Percentiles rank a stretch among this genome's conserved stretches.
Conservation (phyloP, 805 yeast species). For the Nakazawaea peltata region DNA sequence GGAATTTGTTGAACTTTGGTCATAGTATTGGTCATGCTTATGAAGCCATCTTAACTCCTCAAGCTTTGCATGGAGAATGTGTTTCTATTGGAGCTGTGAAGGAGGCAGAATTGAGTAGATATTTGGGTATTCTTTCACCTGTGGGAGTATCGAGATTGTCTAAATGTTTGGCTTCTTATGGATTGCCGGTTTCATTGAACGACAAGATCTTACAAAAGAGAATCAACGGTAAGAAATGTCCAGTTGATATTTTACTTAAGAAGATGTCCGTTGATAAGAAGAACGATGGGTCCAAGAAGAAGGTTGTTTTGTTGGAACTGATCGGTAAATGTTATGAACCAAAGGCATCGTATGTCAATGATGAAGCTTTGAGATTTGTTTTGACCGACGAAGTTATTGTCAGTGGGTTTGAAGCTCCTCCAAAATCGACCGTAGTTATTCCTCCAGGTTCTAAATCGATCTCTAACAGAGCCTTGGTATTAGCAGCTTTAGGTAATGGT, state of each 20-base stretch:
- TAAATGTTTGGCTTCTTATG: constrained; percentile 77
- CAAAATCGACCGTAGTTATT: constrained; percentile 37
- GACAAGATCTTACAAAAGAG: constrained; percentile 68
- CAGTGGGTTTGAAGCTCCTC: constrained; percentile 38
- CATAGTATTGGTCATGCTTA: constrained; percentile 98
- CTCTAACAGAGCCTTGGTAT: constrained; percentile 86
- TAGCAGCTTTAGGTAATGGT: constrained; percentile 90
- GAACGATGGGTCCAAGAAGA: constrained; percentile 87
- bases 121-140: constrained; percentile 80
- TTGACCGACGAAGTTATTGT: constrained; percentile 78
- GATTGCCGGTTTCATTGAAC: constrained; percentile 71
- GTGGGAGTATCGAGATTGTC: constrained; percentile 88
- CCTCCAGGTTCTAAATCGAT: constrained; percentile 99
- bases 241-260: constrained; percentile 63
- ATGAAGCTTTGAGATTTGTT: constrained; percentile 72
- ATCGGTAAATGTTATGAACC: constrained; percentile 89
- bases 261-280: constrained; percentile 96
- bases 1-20: constrained; percentile 91
- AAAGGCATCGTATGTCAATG: constrained; percentile 77
- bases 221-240: constrained; percentile 61
- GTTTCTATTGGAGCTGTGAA: constrained; percentile 94
- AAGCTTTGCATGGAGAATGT: constrained; percentile 96
- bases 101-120: constrained; percentile 94
- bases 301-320: constrained; percentile 71
- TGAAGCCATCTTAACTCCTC: constrained; percentile 95